phyloP scores from a whole-genome alignment of 176 grass and related monocot genomes.

The Musa troglodytarum region DNA sequence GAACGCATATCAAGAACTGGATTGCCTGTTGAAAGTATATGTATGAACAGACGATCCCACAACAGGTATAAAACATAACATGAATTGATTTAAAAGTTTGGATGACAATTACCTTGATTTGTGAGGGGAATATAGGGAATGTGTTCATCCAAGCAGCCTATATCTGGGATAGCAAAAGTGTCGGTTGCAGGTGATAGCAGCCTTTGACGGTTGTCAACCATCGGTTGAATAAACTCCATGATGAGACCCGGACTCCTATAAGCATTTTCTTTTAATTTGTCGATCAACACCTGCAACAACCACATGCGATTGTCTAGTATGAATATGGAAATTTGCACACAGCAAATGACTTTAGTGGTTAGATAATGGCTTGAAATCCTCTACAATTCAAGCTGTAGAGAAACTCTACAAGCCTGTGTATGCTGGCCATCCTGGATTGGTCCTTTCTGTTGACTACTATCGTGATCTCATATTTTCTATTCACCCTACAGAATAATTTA shows the following conservation, averaged over 20 bases:
- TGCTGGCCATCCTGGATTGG: neutral
- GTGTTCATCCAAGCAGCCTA: constrained; percentile 23
- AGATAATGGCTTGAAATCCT: neutral
- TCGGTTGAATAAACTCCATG: constrained; percentile 43
- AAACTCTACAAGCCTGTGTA: too few species aligned
- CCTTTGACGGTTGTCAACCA: constrained; percentile 11
- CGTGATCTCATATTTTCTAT: neutral
- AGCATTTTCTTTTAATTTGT: constrained; percentile 63
- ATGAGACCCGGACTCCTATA: constrained; percentile 51
- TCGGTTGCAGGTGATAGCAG: constrained; percentile 11
- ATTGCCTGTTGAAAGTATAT: constrained; percentile 22
- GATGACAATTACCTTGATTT: constrained; percentile 15
- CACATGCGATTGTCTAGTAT: neutral
- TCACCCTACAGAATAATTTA: neutral
- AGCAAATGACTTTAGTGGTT: neutral
- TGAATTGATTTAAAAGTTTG: neutral
- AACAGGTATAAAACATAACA: neutral
- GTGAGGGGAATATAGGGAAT: constrained; percentile 4
- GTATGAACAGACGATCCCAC: neutral
- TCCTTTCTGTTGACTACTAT: neutral
- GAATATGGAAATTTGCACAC: neutral
- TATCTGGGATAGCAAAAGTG: neutral
- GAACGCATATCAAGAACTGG: constrained; percentile 17
- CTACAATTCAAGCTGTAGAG: neutral
- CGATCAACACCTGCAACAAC: constrained; percentile 36